Base-by-base conservation (phyloP, 768 basidiomycete species). In the Boletus insuetus region DNA sequence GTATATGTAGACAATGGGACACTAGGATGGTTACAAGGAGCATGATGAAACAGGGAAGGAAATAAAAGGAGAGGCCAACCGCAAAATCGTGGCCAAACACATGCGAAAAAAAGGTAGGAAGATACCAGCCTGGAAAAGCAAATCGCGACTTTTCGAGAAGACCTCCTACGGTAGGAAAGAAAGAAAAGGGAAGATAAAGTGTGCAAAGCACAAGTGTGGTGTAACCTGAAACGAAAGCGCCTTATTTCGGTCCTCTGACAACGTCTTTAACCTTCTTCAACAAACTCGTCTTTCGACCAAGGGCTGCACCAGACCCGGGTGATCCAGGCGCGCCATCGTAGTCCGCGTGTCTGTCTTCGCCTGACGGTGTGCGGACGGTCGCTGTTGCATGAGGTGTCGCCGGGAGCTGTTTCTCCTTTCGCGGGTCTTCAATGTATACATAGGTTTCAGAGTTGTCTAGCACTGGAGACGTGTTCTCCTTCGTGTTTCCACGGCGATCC, bases 221-320 rank as follows among this genome's bases (percentile, higher is more conserved):
- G 53, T 57, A 49, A 39, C 51, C 45, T 56, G 58, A 31, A 43
- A 39, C 4, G 26, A 48, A 32, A 32, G n/a, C 20, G 40, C 49
- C 45, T 68, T 65, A 77, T 60, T 77, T 77, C 43, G 75, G 75
- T 4, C 84, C 82, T 55, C 85, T 82, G 48, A 90, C 87, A 6
- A 79, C 90, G 42, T 81, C 79, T 59, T 86, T 86, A 52, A 91
- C 82, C 69, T 87, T 91, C 81, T 86, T 87, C 77, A 91, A 80
- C 55, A 92, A 73, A 66, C 88, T 90, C 2, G 86, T 79, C 79
- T 85, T 91, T 64, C 90, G 79, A 44, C 84, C 85, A 1, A 92
- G 77, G 22, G 77, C 74, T 9, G 65, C 64, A 4, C 72, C 73
- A 20, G 67, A 75, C 38, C 72, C 73, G 12, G 80, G 74, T 6